Conservation (phyloP, 163 green algal genomes). For the Volvox carteri region DNA sequence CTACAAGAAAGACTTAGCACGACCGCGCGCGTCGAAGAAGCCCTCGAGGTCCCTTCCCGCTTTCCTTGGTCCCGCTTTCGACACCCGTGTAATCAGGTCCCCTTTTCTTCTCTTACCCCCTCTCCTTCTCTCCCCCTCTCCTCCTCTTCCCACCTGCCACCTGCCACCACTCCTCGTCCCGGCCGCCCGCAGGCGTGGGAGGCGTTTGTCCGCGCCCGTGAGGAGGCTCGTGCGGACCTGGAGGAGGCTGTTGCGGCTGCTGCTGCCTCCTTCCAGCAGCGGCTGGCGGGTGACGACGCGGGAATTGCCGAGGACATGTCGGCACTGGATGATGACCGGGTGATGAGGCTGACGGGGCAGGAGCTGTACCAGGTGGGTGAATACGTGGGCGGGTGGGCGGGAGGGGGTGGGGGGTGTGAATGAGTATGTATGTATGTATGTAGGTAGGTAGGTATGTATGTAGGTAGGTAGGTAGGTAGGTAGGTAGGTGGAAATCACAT, state of each 20-base stretch:
- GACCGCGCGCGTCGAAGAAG: too few relatives aligned
- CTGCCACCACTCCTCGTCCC: too few relatives aligned
- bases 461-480: too few relatives aligned
- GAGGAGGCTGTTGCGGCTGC: conserved; percentile 51
- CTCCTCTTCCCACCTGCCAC: too few relatives aligned
- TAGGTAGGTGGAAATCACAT: too few relatives aligned
- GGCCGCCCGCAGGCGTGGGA: conserved; percentile 59
- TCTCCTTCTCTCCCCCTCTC: not conserved
- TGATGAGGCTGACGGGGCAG: conserved; percentile 72
- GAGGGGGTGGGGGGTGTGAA: not conserved
- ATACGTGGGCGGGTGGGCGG: not conserved
- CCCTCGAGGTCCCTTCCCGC: too few relatives aligned
- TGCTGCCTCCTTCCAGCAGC: conserved; percentile 50
- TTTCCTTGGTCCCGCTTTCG: too few relatives aligned
- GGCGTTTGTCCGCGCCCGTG: conserved; percentile 45
- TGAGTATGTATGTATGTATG: too few relatives aligned
- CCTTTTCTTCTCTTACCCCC: not conserved
- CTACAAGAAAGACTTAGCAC: too few relatives aligned
- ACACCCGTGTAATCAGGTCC: too few relatives aligned
- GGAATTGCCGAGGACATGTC: conserved; percentile 63
- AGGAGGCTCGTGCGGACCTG: conserved; percentile 51
- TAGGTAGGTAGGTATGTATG: too few relatives aligned
- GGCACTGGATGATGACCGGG: conserved; percentile 60
- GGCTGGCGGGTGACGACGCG: conserved; percentile 24
- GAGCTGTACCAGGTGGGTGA: conserved; percentile 64